Evolutionary conservation across 2,329 filamentous ascomycete genomes (phyloP).

Genomic region (Biscogniauxia marginata): DNA sequence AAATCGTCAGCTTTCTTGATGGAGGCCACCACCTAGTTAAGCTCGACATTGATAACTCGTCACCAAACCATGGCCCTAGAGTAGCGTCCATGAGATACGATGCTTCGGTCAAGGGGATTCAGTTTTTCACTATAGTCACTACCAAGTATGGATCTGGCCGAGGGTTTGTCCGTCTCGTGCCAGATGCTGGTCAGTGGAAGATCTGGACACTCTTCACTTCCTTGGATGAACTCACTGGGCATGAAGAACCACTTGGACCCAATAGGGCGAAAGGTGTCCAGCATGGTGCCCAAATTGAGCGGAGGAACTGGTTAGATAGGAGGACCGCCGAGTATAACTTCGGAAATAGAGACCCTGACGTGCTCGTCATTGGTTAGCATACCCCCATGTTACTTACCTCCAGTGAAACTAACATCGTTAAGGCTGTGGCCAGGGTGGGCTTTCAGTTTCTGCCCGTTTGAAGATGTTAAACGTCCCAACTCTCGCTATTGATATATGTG

Average conservation of each 20-base stretch:
- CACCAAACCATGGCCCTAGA: constrained; percentile 39
- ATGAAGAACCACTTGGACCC: constrained; percentile 41
- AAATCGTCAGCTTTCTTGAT: constrained; percentile 37
- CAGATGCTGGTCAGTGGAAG: constrained; percentile 46
- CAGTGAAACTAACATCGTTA: constrained; percentile 7
- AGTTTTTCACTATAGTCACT: constrained; percentile 48
- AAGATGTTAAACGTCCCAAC: constrained; percentile 54
- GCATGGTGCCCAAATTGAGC: constrained; percentile 43
- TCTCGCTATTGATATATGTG: constrained; percentile 51
- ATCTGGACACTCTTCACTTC: constrained; percentile 56
- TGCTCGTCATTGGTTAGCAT: constrained; percentile 52
- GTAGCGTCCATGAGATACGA: constrained; percentile 41
- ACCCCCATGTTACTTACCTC: not conserved
- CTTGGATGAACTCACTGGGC: constrained; percentile 43
- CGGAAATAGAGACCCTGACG: constrained; percentile 45
- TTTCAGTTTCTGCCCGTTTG: constrained; percentile 51
- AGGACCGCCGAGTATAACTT: constrained; percentile 48
- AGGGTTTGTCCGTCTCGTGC: constrained; percentile 48
- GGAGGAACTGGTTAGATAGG: constrained; percentile 54
- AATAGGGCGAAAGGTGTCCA: constrained; percentile 47
- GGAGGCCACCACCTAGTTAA: constrained; percentile 32
- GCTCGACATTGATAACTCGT: constrained; percentile 40
- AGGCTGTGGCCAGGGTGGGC: constrained; percentile 56
- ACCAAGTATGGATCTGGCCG: constrained; percentile 47
- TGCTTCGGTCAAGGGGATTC: constrained; percentile 46